Conservation (phyloP, 306 rosid genomes). For the Medicago lupulina region DNA sequence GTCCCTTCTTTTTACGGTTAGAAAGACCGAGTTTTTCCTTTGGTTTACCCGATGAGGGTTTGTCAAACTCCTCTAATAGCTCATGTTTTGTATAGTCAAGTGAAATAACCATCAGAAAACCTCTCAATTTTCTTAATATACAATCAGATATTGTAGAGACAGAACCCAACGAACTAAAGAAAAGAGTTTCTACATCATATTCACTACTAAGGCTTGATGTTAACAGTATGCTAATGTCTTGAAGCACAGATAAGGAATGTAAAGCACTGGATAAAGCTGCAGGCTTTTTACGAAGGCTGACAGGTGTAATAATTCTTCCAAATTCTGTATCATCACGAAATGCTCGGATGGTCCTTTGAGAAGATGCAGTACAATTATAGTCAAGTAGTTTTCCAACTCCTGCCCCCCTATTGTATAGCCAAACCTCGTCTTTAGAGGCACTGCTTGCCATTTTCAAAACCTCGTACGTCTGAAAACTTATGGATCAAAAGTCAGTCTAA, state of each 20-base stretch:
- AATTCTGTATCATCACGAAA: constrained; percentile 57
- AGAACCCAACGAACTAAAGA: constrained; percentile 85
- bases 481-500: constrained; percentile 50
- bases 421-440: constrained; percentile 64
- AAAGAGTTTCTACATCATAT: constrained; percentile 65
- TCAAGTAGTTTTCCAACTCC: constrained; percentile 55
- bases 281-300: constrained; percentile 63
- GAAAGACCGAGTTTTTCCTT: constrained; percentile 67
- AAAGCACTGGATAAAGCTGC: constrained; percentile 59
- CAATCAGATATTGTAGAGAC: constrained; percentile 82
- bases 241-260: constrained; percentile 73
- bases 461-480: constrained; percentile 74
- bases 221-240: constrained; percentile 62
- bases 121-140: constrained; percentile 77
- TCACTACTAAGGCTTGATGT: constrained; percentile 53
- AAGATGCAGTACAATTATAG: constrained; percentile 48
- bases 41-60: constrained; percentile 61
- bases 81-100: constrained; percentile 92
- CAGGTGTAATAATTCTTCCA: constrained; percentile 64
- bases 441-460: constrained; percentile 65
- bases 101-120: constrained; percentile 82
- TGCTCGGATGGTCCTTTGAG: constrained; percentile 48
- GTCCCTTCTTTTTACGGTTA: constrained; percentile 81
- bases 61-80: constrained; percentile 67
- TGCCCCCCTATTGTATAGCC: constrained; percentile 64